Evolutionary conservation across 2,329 filamentous ascomycete genomes (phyloP), one percentile per base, ranked within the genome.

Genomic region (Aspergillus sclerotialis): DNA sequence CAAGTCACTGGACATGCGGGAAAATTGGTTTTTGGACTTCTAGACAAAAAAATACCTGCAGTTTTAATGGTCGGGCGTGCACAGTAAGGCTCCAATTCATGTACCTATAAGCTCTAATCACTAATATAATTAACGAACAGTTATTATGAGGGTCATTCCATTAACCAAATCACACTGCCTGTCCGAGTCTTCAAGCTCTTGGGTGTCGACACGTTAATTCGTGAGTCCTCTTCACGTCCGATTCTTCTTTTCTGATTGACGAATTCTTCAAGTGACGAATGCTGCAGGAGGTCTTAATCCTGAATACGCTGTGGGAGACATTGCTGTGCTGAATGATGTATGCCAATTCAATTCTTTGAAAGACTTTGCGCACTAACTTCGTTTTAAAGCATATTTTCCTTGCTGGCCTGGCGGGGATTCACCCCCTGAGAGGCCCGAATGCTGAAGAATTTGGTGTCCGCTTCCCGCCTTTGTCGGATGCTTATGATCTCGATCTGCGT

Each of bases 141-240:
- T 57, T 82, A 78, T 60, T 83, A 82, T 52, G 79, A 83, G 59
- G 79, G 79, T 21, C 73, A 82, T 50, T 69, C 70, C 2, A 78
- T 82, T 61, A 68, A 78, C 35, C 63, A 69, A 30, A 70, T 78
- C 24, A 78, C 78, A 16, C 80, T 82, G 48, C 77, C 78, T 16
- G 73, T 78, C 8, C 69, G 79, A 33, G 73, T 82, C 5, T 76
- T 81, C 60, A 79, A 76, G 46, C 54, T 76, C 1, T 58, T 82
- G 7, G 78, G 76, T 15, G 67, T 82, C 13, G 66, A 78, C 43
- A 75, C 70, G 2, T 68, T 82, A 46, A 68, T 78, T 43, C 67
- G 72, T 75, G 50, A 46, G 56, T 30, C 15, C 34, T 17, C 13
- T 15, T 15, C 15, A n/a, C n/a, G n/a, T n/a, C 17, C 14, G 8